Conservation (phyloP, 1,139 yeast species). For the Yamadazyma epiphylla region DNA sequence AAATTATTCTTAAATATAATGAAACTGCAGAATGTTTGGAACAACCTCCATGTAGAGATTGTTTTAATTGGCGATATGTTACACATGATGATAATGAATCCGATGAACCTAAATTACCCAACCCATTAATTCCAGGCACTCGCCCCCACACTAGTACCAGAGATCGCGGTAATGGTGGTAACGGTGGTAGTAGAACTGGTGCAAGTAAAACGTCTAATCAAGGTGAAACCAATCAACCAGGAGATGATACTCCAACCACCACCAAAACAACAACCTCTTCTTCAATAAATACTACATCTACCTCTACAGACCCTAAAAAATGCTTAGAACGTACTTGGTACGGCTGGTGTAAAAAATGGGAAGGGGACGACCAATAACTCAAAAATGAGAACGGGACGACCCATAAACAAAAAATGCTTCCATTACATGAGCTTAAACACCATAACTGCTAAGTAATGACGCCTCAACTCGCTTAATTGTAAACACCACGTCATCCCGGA, state of each 20-base stretch:
- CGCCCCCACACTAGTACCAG: constrained; percentile 7
- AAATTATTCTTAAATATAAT: constrained; percentile 68
- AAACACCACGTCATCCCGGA: no score
- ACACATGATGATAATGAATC: constrained; percentile 44
- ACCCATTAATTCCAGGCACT: constrained; percentile 30
- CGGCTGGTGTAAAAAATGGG: constrained; percentile 44
- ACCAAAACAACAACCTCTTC: constrained; percentile 5
- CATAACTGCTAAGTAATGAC: no score
- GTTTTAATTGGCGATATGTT: constrained; percentile 86
- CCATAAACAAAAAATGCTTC: no score
- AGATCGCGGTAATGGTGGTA: constrained; percentile 4
- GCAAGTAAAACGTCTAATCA: no score
- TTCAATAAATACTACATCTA: constrained; percentile 8
- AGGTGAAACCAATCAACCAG: no score
- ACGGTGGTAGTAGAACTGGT: constrained; percentile 3
- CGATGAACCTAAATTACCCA: constrained; percentile 37
- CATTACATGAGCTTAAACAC: no score
- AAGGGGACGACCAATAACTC: no score
- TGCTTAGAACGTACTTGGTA: constrained; percentile 45
- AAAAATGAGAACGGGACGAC: no score
- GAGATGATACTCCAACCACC: no score
- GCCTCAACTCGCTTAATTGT: no score
- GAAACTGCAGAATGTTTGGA: constrained; percentile 70
- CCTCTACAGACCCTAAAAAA: constrained; percentile 13
- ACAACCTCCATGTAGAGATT: constrained; percentile 82